These are phyloP conservation scores for Pythium dissotocum DNA, from an alignment of 352 stramenopile genomes.

Conservation along the genomic window DNA sequence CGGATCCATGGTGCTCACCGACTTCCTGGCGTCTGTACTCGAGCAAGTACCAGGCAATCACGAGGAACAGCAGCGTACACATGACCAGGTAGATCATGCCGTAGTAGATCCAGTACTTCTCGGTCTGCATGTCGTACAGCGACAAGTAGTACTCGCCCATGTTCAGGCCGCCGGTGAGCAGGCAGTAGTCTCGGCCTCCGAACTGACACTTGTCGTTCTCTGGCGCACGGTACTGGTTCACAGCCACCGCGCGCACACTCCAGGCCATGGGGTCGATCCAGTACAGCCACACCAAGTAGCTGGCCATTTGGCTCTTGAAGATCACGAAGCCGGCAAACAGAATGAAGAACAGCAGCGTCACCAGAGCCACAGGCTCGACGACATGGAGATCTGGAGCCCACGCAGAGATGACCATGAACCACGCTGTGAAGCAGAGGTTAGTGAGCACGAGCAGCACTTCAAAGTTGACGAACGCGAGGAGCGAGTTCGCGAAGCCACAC, in stretches of 20 bases:
- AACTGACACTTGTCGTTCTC: conserved; percentile 27
- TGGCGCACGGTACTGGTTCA: conserved; percentile 38
- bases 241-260: conserved; percentile 25
- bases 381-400: conserved; percentile 27
- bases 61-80: conserved; percentile 25
- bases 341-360: conserved; percentile 32
- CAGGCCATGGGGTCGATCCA: conserved; percentile 50
- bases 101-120: conserved; percentile 26
- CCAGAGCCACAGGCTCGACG: conserved; percentile 25
- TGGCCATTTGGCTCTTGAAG: conserved; percentile 34
- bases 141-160: conserved; percentile 30
- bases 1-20: conserved; percentile 7
- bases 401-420: conserved; percentile 36
- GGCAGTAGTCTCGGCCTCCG: conserved; percentile 19
- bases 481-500: conserved; percentile 39
- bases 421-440: conserved; percentile 33
- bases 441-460: conserved; percentile 56
- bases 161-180: conserved; percentile 2
- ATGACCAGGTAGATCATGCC: conserved; percentile 28
- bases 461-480: conserved; percentile 40
- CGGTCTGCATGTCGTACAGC: conserved; percentile 26
- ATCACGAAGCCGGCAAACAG: conserved; percentile 45
- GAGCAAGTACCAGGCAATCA: conserved; percentile 27
- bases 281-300: conserved; percentile 45
- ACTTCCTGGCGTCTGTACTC: conserved; percentile 32